These are phyloP conservation scores for Neoboletus subvelutipes DNA, from an alignment of 768 basidiomycete genomes.

Conservation along the genomic window DNA sequence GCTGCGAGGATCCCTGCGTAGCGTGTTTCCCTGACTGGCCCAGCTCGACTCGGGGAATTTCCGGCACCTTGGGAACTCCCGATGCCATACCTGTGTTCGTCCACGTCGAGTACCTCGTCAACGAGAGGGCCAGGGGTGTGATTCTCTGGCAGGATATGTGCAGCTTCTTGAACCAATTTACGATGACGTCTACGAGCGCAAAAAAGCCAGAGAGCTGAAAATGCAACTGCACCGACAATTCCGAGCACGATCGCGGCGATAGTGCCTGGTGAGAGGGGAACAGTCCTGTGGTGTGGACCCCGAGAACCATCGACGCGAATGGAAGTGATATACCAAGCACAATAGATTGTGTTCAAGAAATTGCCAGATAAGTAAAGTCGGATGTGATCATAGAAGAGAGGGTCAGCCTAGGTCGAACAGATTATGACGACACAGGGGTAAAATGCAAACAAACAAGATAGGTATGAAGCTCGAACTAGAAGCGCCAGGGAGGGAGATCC, in stretches of 20 bases:
- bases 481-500: background rate
- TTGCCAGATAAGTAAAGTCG: conserved; percentile 12
- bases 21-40: conserved; percentile 23
- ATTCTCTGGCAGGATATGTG: conserved; percentile 7
- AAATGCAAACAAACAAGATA: conserved; percentile 11
- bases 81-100: conserved; percentile 9
- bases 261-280: conserved; percentile 23
- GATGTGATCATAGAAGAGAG: conserved; percentile 16
- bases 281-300: conserved; percentile 5
- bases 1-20: conserved; percentile 30
- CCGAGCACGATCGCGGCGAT: conserved; percentile 28
- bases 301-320: conserved; percentile 5
- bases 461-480: conserved; percentile 4
- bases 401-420: conserved; percentile 17
- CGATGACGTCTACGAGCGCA: conserved; percentile 34
- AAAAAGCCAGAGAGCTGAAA: conserved; percentile 31
- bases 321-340: conserved; percentile 5
- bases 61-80: background rate
- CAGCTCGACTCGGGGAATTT: background rate
- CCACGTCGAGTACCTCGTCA: conserved; percentile 21
- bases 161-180: conserved; percentile 20
- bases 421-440: conserved; percentile 21
- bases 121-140: conserved; percentile 20
- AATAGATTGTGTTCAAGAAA: conserved; percentile 2
- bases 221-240: conserved; percentile 26